Base-by-base conservation (phyloP, 2,329 filamentous ascomycete species). In the Microsporum ferrugineum region DNA sequence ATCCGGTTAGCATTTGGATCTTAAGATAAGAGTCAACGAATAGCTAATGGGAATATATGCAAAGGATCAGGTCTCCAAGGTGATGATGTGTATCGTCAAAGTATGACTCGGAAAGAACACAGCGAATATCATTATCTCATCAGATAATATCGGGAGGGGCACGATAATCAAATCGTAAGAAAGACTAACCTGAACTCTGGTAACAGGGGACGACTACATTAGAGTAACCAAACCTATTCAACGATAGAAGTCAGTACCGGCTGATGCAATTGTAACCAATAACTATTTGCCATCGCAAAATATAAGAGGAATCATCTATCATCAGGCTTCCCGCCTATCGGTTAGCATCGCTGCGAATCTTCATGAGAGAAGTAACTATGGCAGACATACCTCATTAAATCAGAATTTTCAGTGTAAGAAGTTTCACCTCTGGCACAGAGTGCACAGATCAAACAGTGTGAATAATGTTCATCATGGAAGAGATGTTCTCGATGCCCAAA, bases 401-500 rank as follows among this genome's bases (percentile, higher is more conserved):
- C 83, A 85, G 83, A 85, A 83, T 85, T 83, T 82, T 82, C 76
- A 79, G 78, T 82, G 80, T 80, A 72, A 71, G 77, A 78, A 82
- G 84, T 80, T 67, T 73, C 77, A 79, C 68, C 31, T 55, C 49
- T 36, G 74, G 77, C 76, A 74, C 78, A 78, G 78, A 73, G 70
- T 72, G 74, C 72, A 72, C 73, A 73, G 78, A 76, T 85, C 83
- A 84, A 83, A 85, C 82, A 85, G 83, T 85, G 83, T 85, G 83
- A 85, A 85, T 85, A 85, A 77, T 78, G 76, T 80, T 85, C 82
- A 85, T 85, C 83, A 84, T 84, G 68, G 71, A 66, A 76, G 75
- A 72, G 73, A 72, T 71, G 72, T 70, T 69, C 67, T 66, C 68
- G 14, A 14, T 29, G 12, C 5, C 58, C 41, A 47, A 56, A 58